These are phyloP conservation scores for Monosporascus sp. DNA, from an alignment of 2,329 filamentous ascomycete genomes.

Conservation along the genomic window DNA sequence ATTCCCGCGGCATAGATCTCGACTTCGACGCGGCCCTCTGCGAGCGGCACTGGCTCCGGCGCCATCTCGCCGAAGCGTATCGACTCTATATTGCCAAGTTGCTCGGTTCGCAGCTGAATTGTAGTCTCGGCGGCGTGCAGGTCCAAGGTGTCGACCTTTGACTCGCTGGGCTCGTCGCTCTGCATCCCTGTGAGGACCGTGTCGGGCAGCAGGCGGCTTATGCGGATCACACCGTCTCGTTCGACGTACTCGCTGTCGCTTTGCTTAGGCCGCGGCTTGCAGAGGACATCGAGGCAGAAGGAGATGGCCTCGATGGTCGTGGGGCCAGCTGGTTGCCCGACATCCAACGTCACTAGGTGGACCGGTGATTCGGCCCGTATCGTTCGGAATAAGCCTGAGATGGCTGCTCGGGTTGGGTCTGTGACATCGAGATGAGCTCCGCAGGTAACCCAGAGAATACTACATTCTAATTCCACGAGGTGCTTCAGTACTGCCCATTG, in stretches of 20 bases:
- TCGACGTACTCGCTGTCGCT: too few species aligned
- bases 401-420: background rate
- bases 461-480: too few species aligned
- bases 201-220: too few species aligned
- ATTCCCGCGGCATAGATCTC: conserved; percentile 6
- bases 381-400: conserved; percentile 4
- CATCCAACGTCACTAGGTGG: conserved; percentile 1
- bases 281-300: too few species aligned
- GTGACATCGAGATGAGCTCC: background rate
- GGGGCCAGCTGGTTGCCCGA: background rate
- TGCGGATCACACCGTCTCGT: too few species aligned
- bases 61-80: conserved; percentile 2
- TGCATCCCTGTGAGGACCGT: background rate
- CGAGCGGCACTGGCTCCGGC: background rate
- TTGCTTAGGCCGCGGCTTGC: too few species aligned
- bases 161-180: background rate
- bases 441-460: too few species aligned
- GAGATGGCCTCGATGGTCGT: too few species aligned
- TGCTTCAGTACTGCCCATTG: too few species aligned
- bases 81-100: conserved; percentile 5
- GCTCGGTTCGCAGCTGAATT: conserved; percentile 3
- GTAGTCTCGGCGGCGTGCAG: conserved; percentile 23
- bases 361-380: conserved; percentile 2
- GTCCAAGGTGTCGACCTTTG: conserved; percentile 1
- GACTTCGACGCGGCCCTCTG: conserved; percentile 4